Conservation (phyloP, 768 basidiomycete species). For the Mycena amicta region DNA sequence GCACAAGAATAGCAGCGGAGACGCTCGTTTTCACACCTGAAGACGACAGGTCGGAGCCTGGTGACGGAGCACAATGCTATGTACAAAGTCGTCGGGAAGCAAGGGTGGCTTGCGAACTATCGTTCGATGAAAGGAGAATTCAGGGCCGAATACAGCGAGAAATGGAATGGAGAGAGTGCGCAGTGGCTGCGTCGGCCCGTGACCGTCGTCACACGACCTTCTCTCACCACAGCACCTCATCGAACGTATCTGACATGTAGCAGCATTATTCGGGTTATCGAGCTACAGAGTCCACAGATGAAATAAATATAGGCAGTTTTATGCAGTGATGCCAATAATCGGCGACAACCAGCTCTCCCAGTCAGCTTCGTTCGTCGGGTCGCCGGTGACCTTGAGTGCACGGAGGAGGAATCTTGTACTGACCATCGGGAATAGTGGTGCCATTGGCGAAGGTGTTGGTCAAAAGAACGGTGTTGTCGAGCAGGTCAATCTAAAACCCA, state of each 20-base stretch:
- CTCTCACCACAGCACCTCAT: too few relatives aligned
- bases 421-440: conserved; percentile 44
- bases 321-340: conserved; percentile 29
- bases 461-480: conserved; percentile 29
- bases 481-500: too few relatives aligned
- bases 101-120: background rate
- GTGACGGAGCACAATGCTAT: background rate
- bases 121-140: too few relatives aligned
- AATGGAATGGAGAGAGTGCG: too few relatives aligned
- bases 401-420: conserved; percentile 42
- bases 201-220: too few relatives aligned
- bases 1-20: background rate
- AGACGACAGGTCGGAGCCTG: background rate
- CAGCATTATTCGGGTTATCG: too few relatives aligned
- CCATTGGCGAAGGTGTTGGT: conserved; percentile 46
- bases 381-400: conserved; percentile 44
- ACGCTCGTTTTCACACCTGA: background rate
- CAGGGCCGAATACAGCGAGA: too few relatives aligned
- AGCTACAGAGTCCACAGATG: too few relatives aligned
- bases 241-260: too few relatives aligned
- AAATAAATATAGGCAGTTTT: background rate
- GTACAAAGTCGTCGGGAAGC: background rate
- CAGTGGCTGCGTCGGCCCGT: too few relatives aligned
- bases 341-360: conserved; percentile 52
- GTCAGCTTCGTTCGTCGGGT: conserved; percentile 43